Conservation (phyloP, 257 asterid genomes). For the Rehmannia glutinosa region DNA sequence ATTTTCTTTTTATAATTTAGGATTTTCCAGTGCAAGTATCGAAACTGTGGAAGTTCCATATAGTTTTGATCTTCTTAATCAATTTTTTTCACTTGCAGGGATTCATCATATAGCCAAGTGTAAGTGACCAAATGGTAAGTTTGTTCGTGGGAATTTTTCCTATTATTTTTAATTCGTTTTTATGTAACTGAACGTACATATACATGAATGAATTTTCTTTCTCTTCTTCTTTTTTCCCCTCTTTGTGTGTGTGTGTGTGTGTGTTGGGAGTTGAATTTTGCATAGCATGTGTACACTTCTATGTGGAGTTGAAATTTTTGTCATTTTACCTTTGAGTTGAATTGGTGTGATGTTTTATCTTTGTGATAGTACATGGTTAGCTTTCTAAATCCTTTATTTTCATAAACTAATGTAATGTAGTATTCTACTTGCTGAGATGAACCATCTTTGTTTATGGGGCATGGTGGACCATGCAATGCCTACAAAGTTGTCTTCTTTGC, state of each 20-base stretch:
- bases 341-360: not conserved
- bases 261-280: conserved; percentile 1
- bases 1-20: not conserved
- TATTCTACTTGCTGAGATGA: not conserved
- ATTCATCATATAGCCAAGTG: conserved; percentile 21
- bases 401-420: not conserved
- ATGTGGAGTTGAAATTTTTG: conserved; percentile 2
- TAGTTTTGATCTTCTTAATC: conserved; percentile 8
- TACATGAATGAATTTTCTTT: not conserved
- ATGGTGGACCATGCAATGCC: not conserved
- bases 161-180: not conserved
- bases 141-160: not conserved
- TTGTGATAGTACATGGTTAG: not conserved
- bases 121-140: conserved; percentile 47
- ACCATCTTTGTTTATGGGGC: not conserved
- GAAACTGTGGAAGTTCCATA: not conserved
- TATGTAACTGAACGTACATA: not conserved
- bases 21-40: not conserved
- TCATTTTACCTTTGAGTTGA: not conserved
- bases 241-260: too few relatives aligned
- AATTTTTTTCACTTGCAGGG: conserved; percentile 25
- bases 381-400: not conserved
- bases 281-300: not conserved
- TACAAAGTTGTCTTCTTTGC: not conserved
- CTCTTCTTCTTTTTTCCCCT: not conserved